Conservation (phyloP, 139 green algal species). For the Ettlia oleoabundans region DNA sequence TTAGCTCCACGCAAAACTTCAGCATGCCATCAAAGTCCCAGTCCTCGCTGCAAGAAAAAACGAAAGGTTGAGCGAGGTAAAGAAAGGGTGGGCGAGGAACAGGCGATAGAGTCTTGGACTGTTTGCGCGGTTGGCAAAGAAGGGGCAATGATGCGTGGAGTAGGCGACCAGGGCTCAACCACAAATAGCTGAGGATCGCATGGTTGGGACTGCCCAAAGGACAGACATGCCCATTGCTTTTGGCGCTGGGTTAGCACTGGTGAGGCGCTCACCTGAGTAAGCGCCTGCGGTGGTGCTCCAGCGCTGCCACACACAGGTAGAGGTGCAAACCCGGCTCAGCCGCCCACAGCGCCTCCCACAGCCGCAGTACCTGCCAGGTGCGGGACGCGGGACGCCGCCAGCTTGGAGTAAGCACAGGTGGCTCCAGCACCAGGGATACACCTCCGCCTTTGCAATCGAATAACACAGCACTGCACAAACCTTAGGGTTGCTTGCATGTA, state of each 20-base stretch:
- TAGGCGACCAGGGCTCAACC: neutral
- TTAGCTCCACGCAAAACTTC: constrained; percentile 71
- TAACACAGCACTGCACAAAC: neutral
- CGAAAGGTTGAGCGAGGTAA: neutral
- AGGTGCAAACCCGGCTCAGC: constrained; percentile 80
- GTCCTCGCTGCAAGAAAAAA: constrained; percentile 11
- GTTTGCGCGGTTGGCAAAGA: too few species aligned
- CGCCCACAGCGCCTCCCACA: constrained; percentile 92
- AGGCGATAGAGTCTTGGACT: too few species aligned
- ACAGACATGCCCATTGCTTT: too few species aligned
- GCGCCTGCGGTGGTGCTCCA: constrained; percentile 71
- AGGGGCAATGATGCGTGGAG: too few species aligned
- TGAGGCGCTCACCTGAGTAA: constrained; percentile 16
- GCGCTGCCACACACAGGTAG: constrained; percentile 81
- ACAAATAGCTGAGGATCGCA: too few species aligned
- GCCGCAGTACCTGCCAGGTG: constrained; percentile 66
- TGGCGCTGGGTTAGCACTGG: too few species aligned
- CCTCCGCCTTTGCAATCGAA: neutral
- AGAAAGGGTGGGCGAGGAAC: too few species aligned
- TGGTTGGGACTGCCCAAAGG: too few species aligned
- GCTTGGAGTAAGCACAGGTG: too few species aligned
- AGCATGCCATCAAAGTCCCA: constrained; percentile 85
- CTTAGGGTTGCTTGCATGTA: too few species aligned
- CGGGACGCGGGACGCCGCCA: neutral
- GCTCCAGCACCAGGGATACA: too few species aligned